Conservation (phyloP, 1,284 basidiomycete genomes). For the Blastosporella zonata region DNA sequence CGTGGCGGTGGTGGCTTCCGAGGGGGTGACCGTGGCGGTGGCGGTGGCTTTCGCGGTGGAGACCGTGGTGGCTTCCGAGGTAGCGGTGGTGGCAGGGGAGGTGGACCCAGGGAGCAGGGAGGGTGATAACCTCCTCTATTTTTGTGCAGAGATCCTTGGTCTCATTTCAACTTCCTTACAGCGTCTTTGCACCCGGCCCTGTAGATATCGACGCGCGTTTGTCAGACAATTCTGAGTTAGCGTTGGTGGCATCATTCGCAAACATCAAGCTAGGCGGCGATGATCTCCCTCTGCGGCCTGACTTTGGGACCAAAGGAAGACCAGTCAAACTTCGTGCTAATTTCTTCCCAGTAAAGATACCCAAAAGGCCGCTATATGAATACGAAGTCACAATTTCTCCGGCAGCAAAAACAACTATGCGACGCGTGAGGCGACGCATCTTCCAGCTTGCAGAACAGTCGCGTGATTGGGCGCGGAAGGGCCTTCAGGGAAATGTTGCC, state of each 20-base stretch:
- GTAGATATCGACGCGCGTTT: constrained; percentile 61
- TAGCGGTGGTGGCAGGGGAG: constrained; percentile 5
- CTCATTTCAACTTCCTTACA: constrained; percentile 24
- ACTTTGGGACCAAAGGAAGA: constrained; percentile 59
- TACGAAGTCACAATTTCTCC: constrained; percentile 68
- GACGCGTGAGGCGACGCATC: constrained; percentile 64
- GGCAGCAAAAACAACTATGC: constrained; percentile 41
- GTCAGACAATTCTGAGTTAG: constrained; percentile 51
- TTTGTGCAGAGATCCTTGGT: constrained; percentile 7
- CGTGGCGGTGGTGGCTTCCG: constrained; percentile 25
- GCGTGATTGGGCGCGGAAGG: constrained; percentile 49
- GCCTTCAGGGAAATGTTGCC: constrained; percentile 55
- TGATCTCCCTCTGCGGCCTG: constrained; percentile 65
- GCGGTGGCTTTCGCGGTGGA: constrained; percentile 16
- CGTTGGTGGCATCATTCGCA: constrained; percentile 50
- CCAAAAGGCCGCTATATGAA: constrained; percentile 60
- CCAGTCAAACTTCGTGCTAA: constrained; percentile 68
- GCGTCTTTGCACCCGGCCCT: constrained; percentile 51
- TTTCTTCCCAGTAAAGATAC: constrained; percentile 68
- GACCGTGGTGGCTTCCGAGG: constrained; percentile 10
- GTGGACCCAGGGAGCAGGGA: constrained; percentile 35
- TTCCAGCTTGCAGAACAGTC: constrained; percentile 68
- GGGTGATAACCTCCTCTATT: constrained; percentile 37
- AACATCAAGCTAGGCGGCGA: constrained; percentile 38
- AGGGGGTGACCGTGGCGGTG: constrained; percentile 30